Base-by-base conservation (phyloP, 2,329 filamentous ascomycete genomes). In the Magnaporthales sp. region DNA sequence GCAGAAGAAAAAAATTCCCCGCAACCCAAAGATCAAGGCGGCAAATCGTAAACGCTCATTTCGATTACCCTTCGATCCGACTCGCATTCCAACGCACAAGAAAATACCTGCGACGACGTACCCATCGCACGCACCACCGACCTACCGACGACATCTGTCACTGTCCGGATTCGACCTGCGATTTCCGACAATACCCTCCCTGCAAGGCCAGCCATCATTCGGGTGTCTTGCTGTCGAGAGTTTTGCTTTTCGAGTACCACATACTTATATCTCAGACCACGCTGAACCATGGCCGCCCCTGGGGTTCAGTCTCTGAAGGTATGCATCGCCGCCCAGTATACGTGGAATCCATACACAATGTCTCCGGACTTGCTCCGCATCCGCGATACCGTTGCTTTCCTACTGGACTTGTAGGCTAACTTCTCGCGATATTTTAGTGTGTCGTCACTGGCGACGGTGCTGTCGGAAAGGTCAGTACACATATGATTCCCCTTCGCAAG, bases 381-480 rank as follows among this genome's bases (percentile, higher is more conserved):
- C 19, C 5, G 19, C 38, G 19, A 19, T 19, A 19, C 38, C 38
- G n/a, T n/a, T 51, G 6, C n/a, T 6, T 51, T 19, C 9, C 19
- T 51, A 7, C 6, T 8, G 19, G 38, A n/a, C 54, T 7, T n/a
- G 26, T 10, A 62, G 19, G 60, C 60, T 62, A 62, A 30, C 60
- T 75, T 71, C 72, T 77, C 76, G 74, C 73, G 66, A 69, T 29
- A 51, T 29, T 75, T 68, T 73, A 97, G 93, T 99, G 95, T 80
- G 95, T 99, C 77, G 95, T 99, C 77, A 98, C 95, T 70, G 95
- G 95, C 82, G 95, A 99, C 80, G 95, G 95, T 91, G 95, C 95
- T 77, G 95, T 99, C 74, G 95, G 95, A 80, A 99, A 99, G 88
- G 93, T 97, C 81, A 80, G 83, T 71, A 66, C 63, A 63, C 61